Evolutionary conservation across 2,329 filamentous ascomycete genomes (phyloP).

Genomic region (Orbilia quercus): DNA sequence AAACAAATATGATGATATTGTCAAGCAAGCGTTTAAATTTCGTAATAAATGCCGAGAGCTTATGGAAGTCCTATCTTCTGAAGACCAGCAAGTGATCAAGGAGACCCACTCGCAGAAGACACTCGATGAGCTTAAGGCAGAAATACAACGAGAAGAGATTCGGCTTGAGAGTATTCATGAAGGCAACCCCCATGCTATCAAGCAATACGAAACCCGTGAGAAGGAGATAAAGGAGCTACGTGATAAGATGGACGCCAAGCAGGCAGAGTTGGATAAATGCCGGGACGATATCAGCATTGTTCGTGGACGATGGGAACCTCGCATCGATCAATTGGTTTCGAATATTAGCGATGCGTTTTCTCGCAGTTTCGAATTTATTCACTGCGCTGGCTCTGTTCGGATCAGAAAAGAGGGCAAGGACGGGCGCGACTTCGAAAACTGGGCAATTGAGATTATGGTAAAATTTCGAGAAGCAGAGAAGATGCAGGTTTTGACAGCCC

Average conservation of each 20-base stretch:
- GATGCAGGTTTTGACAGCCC: constrained; percentile 85
- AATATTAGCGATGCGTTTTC: constrained; percentile 91
- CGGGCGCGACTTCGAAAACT: constrained; percentile 76
- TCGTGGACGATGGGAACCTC: constrained; percentile 81
- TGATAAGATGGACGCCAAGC: constrained; percentile 70
- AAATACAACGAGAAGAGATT: constrained; percentile 78
- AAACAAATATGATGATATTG: constrained; percentile 6
- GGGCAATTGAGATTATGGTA: constrained; percentile 93
- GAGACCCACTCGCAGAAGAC: constrained; percentile 67
- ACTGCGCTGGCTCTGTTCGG: constrained; percentile 88
- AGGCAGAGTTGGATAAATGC: constrained; percentile 69
- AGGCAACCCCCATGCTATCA: constrained; percentile 78
- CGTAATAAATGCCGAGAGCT: constrained; percentile 28
- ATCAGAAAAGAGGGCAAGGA: constrained; percentile 87
- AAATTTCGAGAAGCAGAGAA: constrained; percentile 92
- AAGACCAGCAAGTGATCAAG: constrained; percentile 63
- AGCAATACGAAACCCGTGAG: constrained; percentile 79
- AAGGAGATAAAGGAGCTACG: constrained; percentile 75
- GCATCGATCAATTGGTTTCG: constrained; percentile 78
- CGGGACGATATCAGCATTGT: constrained; percentile 73
- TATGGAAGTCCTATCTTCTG: constrained; percentile 41
- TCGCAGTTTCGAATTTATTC: constrained; percentile 93
- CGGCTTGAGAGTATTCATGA: constrained; percentile 83
- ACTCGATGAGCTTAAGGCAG: constrained; percentile 74
- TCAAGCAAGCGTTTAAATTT: neutral